These are phyloP conservation scores for Pseudogymnoascus sp. DNA, from an alignment of 2,329 filamentous ascomycete genomes.

Conservation along the genomic window DNA sequence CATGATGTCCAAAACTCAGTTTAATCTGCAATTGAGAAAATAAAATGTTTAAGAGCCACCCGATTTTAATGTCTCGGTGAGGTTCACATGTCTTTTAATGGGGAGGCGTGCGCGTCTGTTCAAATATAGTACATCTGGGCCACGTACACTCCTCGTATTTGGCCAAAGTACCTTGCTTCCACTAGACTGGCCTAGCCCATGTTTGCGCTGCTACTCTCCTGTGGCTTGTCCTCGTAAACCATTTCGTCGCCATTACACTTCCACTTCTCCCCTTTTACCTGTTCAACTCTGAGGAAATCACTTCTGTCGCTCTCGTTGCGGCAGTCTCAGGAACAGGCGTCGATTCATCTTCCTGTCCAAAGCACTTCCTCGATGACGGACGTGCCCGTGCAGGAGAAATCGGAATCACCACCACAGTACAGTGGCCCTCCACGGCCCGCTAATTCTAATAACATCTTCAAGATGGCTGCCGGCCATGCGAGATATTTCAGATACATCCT, in stretches of 20 bases:
- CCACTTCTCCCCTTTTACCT: not conserved
- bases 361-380: constrained; percentile 1
- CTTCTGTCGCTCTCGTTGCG: not conserved
- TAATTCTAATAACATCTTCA: constrained; percentile 8
- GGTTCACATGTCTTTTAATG: not conserved
- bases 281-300: not conserved
- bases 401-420: not conserved
- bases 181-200: constrained; percentile 2
- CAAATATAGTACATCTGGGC: not conserved
- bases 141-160: not conserved
- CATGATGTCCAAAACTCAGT: not conserved
- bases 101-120: not conserved
- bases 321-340: not conserved
- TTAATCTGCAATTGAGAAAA: not conserved
- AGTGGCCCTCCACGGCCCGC: not conserved
- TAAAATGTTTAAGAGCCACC: not conserved
- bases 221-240: constrained; percentile 4
- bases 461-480: constrained; percentile 33
- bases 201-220: not conserved
- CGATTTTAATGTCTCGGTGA: not conserved
- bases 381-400: not conserved
- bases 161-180: not conserved
- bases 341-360: not conserved
- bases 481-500: constrained; percentile 72
- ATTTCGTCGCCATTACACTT: constrained; percentile 3